Evolutionary conservation across 192 early-diverging fungal species (phyloP).

Genomic region (Gonapodya sp.): DNA sequence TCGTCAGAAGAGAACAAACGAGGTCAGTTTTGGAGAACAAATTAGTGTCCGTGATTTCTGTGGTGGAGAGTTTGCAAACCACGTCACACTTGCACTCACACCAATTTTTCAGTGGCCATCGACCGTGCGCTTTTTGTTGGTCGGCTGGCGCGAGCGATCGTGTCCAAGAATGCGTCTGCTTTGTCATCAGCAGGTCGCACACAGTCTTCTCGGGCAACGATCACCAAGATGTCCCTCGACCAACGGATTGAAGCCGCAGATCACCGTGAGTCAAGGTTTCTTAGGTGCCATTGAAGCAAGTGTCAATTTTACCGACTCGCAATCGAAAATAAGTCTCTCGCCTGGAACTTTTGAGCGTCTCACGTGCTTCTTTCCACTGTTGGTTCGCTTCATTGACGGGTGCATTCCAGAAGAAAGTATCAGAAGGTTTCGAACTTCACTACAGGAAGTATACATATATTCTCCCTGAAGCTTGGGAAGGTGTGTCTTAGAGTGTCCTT

Average conservation of each 20-base stretch:
- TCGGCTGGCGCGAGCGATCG: conserved; percentile 19
- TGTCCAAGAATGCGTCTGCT: background rate
- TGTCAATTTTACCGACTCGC: background rate
- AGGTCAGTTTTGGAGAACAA: background rate
- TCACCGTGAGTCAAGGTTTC: background rate
- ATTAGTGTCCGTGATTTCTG: background rate
- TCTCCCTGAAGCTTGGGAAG: background rate
- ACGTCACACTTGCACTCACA: background rate
- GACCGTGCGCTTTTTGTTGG: conserved; percentile 15
- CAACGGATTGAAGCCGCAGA: background rate
- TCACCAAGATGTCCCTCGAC: background rate
- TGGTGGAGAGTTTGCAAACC: background rate
- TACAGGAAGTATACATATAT: background rate
- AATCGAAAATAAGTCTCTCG: background rate
- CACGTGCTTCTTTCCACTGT: background rate
- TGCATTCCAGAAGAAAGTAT: background rate
- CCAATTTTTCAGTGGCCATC: background rate
- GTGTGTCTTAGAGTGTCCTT: no score
- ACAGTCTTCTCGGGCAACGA: background rate
- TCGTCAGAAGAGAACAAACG: background rate
- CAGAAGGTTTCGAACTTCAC: background rate
- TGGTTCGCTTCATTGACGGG: background rate
- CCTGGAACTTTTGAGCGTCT: background rate
- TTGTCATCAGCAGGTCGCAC: background rate
- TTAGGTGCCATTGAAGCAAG: background rate